Conservation (phyloP, 2,329 filamentous ascomycete species). For the Fusarium subtropicale region DNA sequence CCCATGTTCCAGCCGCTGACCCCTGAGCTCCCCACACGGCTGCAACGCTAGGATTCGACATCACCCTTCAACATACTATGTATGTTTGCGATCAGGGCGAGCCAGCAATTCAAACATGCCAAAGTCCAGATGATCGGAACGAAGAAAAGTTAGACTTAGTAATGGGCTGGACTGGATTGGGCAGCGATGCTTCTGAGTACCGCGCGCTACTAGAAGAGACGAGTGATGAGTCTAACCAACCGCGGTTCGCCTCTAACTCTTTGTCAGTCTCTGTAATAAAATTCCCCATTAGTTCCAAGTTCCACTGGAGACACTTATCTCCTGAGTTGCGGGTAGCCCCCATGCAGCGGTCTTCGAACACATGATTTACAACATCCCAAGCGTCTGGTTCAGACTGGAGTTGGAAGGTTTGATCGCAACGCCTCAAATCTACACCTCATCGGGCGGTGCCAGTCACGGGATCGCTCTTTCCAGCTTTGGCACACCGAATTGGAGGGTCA, state of each 20-base stretch:
- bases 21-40: slow-evolving; percentile 44
- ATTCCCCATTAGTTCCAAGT: slow-evolving; percentile 42
- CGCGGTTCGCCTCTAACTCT: slow-evolving; percentile 11
- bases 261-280: slow-evolving; percentile 30
- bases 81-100: slow-evolving; percentile 20
- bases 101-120: not conserved
- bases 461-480: slow-evolving; percentile 34
- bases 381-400: slow-evolving; percentile 41
- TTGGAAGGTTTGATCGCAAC: slow-evolving; percentile 31
- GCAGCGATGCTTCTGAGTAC: slow-evolving; percentile 9
- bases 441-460: slow-evolving; percentile 32
- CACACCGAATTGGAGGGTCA: slow-evolving; percentile 28
- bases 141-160: slow-evolving; percentile 16
- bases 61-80: slow-evolving; percentile 25
- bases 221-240: slow-evolving; percentile 27
- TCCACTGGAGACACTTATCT: slow-evolving; percentile 43
- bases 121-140: slow-evolving; percentile 6
- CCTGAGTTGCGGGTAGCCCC: slow-evolving; percentile 41
- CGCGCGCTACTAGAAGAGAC: slow-evolving; percentile 21
- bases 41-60: slow-evolving; percentile 38
- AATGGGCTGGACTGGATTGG: slow-evolving; percentile 22
- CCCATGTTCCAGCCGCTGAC: slow-evolving; percentile 44
- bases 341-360: slow-evolving; percentile 45
- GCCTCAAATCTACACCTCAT: slow-evolving; percentile 24
- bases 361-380: slow-evolving; percentile 52